Base-by-base conservation (phyloP, 1,284 basidiomycete genomes). In the Flammula alnicola region DNA sequence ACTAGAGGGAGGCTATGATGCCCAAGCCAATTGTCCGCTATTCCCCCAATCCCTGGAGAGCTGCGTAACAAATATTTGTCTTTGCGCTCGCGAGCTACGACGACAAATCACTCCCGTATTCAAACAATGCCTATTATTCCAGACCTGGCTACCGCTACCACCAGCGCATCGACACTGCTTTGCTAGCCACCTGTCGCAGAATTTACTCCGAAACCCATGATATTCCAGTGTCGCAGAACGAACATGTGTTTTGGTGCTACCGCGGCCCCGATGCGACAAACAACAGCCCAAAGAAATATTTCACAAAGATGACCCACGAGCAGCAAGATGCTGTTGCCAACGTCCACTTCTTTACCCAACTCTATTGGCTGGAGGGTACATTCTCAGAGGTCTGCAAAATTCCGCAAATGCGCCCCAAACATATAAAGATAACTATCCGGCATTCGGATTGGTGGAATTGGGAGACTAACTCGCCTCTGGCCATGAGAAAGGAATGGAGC, bases 361-460 rank as follows among this genome's bases (percentile, higher is more conserved):
- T 52, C 11, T 47, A 30, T 25, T 52, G 51, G 51, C 29, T 52
- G 16, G 35, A 48, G 20, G 8, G 12, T 17, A 23, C n/a, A 6
- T 42, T 52, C 25, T 14, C 7, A 23, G 17, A 11, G 5, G n/a
- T 35, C 7, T 52, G 45, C 42, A 14, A 25, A 6, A 22, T 38
- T 14, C 10, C 23, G 16, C 3, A n/a, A 4, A 14, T 52, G 11
- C 33, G 32, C 35, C 16, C 42, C 16, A 43, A 33, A 29, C 32
- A 36, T 9, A 12, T 52, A 8, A 52, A 47, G 20, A 44, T 52
- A 7, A 52, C 51, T 20, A 25, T 52, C 16, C 45, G 51, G 5
- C 45, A 52, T 17, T 29, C 45, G 1, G 51, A 52, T 36, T 52
- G 51, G 51, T 47, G 45, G 51, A 20, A n/a, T 12, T 52, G 51